Base-by-base conservation (phyloP, 2,329 filamentous ascomycete genomes). In the Leptographium lundbergii region DNA sequence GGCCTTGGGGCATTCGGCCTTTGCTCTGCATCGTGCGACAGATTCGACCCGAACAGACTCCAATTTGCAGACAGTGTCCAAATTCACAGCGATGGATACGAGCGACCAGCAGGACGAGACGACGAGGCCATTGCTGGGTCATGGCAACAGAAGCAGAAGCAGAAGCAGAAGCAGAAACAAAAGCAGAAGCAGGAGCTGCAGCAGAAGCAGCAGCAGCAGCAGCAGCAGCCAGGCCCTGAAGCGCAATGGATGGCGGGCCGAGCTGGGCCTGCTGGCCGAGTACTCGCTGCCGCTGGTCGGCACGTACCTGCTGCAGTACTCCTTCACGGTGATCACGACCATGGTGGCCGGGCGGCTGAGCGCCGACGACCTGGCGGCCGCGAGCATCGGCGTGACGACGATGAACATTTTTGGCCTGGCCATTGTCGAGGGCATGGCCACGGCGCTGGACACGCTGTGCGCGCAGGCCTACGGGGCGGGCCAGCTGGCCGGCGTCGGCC, bases 401-500 rank as follows among this genome's bases (percentile, higher is more conserved):
- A 84, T 84, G 81, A 82, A 77, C 64, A 84, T 85, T 61, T 81
- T 77, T 3, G 81, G 81, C 22, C 83, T 81, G 68, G 80, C 78
- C n/a, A 74, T 83, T 27, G 82, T 81, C 64, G 80, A 83, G 66
- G 81, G 85, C n/a, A 74, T 89, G 27, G 81, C 85, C 3, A 89
- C 86, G 1, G 84, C 81, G 60, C 74, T 90, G 57, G 86, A 89
- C 71, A 89, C 87, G 0, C 77, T 90, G 2, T 89, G 86, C 68
- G 78, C 86, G 0, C 87, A 89, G 69, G 86, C 86, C 0, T 90
- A 87, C 67, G 87, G 87, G 10, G 86, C 82, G 10, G 86, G 86
- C 0, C 81, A 78, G 65, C 87, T 81, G 64, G 81, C 84, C 65
- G 75, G 89, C 4, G 86, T 90, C 13, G 86, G 86, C 1, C 71